Percentiles rank a stretch among this genome's conserved stretches.
phyloP scores from a whole-genome alignment of 2,329 filamentous ascomycete species.

The Colletotrichum eleusines region DNA sequence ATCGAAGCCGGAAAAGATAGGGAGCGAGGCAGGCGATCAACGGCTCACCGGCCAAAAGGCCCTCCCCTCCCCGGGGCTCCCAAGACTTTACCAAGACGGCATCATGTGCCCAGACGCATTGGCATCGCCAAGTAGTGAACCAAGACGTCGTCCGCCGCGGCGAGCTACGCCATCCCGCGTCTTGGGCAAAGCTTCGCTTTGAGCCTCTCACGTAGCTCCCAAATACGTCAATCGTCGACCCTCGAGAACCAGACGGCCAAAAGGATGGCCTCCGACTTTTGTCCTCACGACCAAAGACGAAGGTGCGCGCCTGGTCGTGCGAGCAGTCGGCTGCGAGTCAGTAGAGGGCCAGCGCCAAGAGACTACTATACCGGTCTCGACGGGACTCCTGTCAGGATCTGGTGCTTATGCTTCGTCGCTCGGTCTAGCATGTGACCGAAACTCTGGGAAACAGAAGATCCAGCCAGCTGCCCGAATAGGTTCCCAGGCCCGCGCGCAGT shows the following conservation, averaged over 20 bases:
- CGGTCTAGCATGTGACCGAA: not conserved
- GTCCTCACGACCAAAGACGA: no score
- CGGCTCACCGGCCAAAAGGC: not conserved
- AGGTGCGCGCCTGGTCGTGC: not conserved
- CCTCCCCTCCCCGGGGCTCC: not conserved
- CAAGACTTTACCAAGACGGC: conserved; percentile 38
- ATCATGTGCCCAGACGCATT: conserved; percentile 37
- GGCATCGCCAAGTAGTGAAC: conserved; percentile 30
- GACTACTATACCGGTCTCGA: not conserved
- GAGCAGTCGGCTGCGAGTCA: not conserved
- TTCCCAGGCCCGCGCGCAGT: not conserved
- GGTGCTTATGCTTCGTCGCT: conserved; percentile 14
- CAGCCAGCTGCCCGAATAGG: not conserved
- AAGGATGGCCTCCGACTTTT: no score
- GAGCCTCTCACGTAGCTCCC: not conserved
- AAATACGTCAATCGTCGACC: not conserved
- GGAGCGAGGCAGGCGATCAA: no score
- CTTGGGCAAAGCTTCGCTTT: conserved; percentile 7
- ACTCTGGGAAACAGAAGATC: not conserved
- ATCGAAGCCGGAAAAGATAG: conserved; percentile 1
- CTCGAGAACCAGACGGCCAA: no score
- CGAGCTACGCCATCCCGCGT: not conserved
- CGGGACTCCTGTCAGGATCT: not conserved
- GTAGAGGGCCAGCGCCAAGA: not conserved
- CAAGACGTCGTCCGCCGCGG: conserved; percentile 3